Conservation (phyloP, 352 stramenopile genomes). For the Blastocystis sp. region DNA sequence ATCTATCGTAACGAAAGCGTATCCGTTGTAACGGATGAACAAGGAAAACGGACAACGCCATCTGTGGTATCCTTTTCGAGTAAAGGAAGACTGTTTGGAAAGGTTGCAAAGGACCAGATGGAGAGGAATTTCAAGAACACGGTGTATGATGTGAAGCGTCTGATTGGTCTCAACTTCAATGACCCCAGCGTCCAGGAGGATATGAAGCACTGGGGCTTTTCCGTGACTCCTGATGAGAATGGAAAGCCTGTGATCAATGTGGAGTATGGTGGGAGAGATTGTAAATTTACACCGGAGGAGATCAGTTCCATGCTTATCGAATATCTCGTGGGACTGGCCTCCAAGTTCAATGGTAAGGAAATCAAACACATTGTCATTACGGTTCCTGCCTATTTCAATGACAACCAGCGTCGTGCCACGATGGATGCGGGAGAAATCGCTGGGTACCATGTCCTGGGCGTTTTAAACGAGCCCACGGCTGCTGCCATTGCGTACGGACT, state of each 20-base stretch:
- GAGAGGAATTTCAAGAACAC: constrained; percentile 61
- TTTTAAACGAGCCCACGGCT: constrained; percentile 53
- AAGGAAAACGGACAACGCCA: constrained; percentile 83
- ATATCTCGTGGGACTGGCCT: background rate
- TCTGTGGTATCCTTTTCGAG: constrained; percentile 88
- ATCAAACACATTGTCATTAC: constrained; percentile 47
- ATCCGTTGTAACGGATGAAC: constrained; percentile 82
- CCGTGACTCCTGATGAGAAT: background rate
- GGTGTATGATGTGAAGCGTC: constrained; percentile 51
- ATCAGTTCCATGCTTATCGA: constrained; percentile 42
- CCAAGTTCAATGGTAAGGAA: background rate
- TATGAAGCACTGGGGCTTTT: constrained; percentile 52
- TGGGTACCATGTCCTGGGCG: constrained; percentile 17
- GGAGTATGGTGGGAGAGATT: background rate
- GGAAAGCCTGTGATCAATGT: constrained; percentile 15
- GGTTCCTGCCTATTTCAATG: constrained; percentile 54
- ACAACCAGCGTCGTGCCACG: constrained; percentile 36
- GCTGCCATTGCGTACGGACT: constrained; percentile 53
- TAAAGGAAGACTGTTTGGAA: constrained; percentile 81
- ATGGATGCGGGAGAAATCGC: constrained; percentile 20
- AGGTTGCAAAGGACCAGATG: constrained; percentile 79
- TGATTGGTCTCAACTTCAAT: constrained; percentile 43
- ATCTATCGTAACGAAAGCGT: constrained; percentile 91
- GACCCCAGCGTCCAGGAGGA: constrained; percentile 24
- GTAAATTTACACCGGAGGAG: constrained; percentile 28